A percentile compares a stretch with the other conserved stretches of the same genome.
Evolutionary conservation across 2,329 filamentous ascomycete species (phyloP).

Genomic region (Helotiales sp.): DNA sequence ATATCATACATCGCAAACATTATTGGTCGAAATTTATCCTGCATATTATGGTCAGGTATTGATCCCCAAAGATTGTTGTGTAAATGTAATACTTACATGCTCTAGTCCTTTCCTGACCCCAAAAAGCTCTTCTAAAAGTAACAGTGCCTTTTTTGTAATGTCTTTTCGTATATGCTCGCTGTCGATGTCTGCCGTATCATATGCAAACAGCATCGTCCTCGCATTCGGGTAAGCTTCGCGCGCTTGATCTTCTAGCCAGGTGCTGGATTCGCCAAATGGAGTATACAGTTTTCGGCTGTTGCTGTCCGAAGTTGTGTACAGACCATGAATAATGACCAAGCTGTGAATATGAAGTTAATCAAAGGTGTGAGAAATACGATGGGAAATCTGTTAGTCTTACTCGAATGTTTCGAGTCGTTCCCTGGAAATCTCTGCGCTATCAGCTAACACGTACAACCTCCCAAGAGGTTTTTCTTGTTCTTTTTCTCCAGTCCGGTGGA

Average conservation of each 20-base stretch:
- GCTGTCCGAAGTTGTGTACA: too few relatives aligned
- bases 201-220: conserved; percentile 4
- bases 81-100: not conserved
- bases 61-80: too few relatives aligned
- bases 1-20: conserved; percentile 18
- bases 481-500: too few relatives aligned
- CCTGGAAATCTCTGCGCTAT: not conserved
- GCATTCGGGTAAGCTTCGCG: not conserved
- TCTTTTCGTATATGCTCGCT: not conserved
- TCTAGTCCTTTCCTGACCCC: conserved; percentile 5
- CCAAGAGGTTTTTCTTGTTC: too few relatives aligned
- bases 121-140: conserved; percentile 9
- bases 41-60: not conserved
- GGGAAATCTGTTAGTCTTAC: not conserved
- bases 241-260: not conserved
- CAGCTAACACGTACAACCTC: too few relatives aligned
- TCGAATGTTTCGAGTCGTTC: not conserved
- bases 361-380: not conserved
- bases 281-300: not conserved
- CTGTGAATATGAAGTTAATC: not conserved
- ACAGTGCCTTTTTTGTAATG: conserved; percentile 10
- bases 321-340: conserved; percentile 12
- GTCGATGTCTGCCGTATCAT: not conserved
- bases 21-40: conserved; percentile 7
- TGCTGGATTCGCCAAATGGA: not conserved